These are phyloP conservation scores for Capsicum pubescens DNA, from an alignment of 257 asterid species.

Conservation along the genomic window DNA sequence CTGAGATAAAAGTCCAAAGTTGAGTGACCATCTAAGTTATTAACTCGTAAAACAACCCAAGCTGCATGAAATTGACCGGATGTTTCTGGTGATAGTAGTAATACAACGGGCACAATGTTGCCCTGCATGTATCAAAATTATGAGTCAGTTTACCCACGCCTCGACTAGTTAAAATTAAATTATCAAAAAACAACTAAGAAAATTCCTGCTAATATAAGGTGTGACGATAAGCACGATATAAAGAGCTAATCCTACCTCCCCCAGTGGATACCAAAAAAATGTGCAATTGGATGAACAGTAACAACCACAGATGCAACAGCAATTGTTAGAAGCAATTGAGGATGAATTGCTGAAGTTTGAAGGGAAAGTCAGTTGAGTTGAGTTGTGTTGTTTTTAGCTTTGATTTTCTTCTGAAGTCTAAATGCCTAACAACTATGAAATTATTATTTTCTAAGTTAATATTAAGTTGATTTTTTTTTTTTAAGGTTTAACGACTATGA, in stretches of 20 bases:
- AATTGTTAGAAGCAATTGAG: conserved; percentile 53
- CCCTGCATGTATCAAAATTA: background rate
- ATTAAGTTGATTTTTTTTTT: too few species aligned
- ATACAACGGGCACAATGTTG: conserved; percentile 73
- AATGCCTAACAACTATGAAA: background rate
- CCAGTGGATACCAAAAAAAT: conserved; percentile 45
- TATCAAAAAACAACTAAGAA: too few species aligned
- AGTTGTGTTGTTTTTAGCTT: background rate
- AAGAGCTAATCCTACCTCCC: conserved; percentile 38
- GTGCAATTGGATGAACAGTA: conserved; percentile 43
- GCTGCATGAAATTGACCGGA: conserved; percentile 75
- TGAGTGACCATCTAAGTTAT: too few species aligned
- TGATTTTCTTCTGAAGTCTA: background rate
- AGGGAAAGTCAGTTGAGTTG: background rate
- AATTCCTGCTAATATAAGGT: conserved; percentile 43
- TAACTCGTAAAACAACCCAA: conserved; percentile 51
- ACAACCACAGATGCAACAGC: conserved; percentile 55
- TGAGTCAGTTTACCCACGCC: background rate
- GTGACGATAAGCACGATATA: conserved; percentile 40
- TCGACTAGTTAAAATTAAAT: background rate
- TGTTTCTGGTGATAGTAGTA: conserved; percentile 69
- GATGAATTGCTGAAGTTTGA: background rate
- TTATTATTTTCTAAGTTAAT: background rate
- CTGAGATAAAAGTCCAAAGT: too few species aligned
- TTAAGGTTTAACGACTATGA: too few species aligned